Conservation (phyloP, 352 stramenopile genomes). For the Phytophthora sojae region DNA sequence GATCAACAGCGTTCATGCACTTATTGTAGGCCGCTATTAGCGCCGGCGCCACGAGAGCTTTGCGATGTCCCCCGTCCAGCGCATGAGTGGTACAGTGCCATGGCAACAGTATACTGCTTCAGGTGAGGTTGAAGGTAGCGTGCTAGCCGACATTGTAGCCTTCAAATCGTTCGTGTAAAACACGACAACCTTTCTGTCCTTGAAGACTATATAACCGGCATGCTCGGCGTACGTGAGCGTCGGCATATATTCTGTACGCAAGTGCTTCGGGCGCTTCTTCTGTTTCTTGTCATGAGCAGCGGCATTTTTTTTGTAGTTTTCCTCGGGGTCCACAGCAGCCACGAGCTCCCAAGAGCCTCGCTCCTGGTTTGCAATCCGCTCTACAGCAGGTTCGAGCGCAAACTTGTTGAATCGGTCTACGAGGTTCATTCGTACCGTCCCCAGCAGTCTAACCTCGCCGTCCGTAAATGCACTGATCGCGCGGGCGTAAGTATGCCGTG, state of each 20-base stretch:
- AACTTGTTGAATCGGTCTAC: too few species aligned
- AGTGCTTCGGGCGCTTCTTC: conserved; percentile 3
- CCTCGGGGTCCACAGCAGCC: too few species aligned
- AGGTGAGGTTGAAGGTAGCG: background rate
- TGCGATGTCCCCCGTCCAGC: conserved; percentile 10
- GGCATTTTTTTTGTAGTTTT: conserved; percentile 5
- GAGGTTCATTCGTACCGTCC: conserved; percentile 6
- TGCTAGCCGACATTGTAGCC: background rate
- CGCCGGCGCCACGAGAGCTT: conserved; percentile 4
- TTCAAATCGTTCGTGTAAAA: conserved; percentile 23
- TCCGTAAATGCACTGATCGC: conserved; percentile 3
- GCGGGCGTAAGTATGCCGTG: conserved; percentile 1
- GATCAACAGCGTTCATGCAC: conserved; percentile 23
- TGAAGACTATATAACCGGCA: conserved; percentile 7
- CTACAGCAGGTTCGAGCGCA: too few species aligned
- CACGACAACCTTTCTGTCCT: background rate
- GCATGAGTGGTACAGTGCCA: conserved; percentile 6
- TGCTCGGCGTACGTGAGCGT: conserved; percentile 11
- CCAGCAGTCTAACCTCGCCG: conserved; percentile 1
- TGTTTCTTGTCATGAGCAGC: background rate
- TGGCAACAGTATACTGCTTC: conserved; percentile 13
- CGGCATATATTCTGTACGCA: conserved; percentile 9
- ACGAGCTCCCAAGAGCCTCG: too few species aligned
- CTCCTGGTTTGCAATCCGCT: too few species aligned
- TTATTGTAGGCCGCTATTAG: conserved; percentile 18